A percentile compares a stretch with the other conserved stretches of the same genome.
Evolutionary conservation across 2,329 filamentous ascomycete genomes (phyloP).

Genomic region (Xylariales sp.): DNA sequence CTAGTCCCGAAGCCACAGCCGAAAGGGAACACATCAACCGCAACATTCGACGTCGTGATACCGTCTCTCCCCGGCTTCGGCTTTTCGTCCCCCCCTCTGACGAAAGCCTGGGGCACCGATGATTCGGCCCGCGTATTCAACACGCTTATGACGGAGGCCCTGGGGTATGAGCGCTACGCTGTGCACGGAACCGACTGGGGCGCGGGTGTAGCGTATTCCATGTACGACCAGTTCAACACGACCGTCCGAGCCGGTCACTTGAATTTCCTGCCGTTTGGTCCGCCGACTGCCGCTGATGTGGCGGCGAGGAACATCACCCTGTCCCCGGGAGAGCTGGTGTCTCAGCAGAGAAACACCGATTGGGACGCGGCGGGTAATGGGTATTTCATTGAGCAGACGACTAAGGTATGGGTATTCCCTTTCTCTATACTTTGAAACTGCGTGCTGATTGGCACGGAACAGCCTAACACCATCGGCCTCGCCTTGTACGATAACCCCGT

Average conservation of each 20-base stretch:
- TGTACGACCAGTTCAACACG: conserved; percentile 27
- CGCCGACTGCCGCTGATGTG: conserved; percentile 8
- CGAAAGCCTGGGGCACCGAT: background rate
- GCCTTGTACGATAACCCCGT: conserved; percentile 26
- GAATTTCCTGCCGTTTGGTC: conserved; percentile 22
- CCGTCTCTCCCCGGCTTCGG: conserved; percentile 28
- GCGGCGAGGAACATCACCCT: conserved; percentile 23
- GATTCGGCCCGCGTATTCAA: conserved; percentile 26
- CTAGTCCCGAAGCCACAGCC: conserved; percentile 10
- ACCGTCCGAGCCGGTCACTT: conserved; percentile 22
- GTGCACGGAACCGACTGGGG: conserved; percentile 30
- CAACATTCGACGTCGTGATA: conserved; percentile 25
- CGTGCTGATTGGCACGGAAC: background rate
- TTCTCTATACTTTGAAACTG: background rate
- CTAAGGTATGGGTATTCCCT: conserved; percentile 16
- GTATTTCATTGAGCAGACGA: conserved; percentile 13
- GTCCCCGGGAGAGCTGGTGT: conserved; percentile 7
- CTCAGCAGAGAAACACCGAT: conserved; percentile 3
- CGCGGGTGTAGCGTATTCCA: conserved; percentile 7
- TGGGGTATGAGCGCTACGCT: conserved; percentile 25
- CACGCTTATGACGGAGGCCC: conserved; percentile 25
- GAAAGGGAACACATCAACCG: background rate
- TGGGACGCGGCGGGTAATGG: conserved; percentile 13
- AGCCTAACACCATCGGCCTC: conserved; percentile 27
- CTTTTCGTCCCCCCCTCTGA: conserved; percentile 20